phyloP scores from a whole-genome alignment of 2,329 filamentous ascomycete genomes.

The Colletotrichum sansevieriae region DNA sequence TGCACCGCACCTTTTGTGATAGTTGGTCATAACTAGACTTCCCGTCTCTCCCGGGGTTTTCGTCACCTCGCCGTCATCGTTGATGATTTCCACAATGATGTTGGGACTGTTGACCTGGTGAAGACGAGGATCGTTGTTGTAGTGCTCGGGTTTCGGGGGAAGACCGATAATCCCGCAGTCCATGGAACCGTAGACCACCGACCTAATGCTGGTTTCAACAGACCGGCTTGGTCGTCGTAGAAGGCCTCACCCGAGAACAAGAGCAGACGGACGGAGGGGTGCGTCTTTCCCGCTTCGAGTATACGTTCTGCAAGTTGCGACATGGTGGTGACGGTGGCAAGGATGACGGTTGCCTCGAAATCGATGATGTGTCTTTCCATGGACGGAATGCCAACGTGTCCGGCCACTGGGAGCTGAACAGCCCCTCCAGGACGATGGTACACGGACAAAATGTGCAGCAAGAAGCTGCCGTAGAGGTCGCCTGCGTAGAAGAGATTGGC shows the following conservation, averaged over 20 bases:
- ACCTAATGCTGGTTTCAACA: slow-evolving; percentile 17
- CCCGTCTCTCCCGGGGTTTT: slow-evolving; percentile 17
- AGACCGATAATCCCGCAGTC: slow-evolving; percentile 35
- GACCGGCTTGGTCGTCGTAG: slow-evolving; percentile 32
- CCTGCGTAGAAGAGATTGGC: slow-evolving; percentile 37
- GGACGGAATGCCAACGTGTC: slow-evolving; percentile 27
- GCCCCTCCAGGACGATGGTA: slow-evolving; percentile 30
- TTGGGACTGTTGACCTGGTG: slow-evolving; percentile 37
- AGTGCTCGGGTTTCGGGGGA: slow-evolving; percentile 28
- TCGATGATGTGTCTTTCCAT: slow-evolving; percentile 36
- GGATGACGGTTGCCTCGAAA: slow-evolving; percentile 30
- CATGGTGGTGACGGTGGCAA: slow-evolving; percentile 32
- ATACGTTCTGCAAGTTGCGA: slow-evolving; percentile 27
- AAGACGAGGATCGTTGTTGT: slow-evolving; percentile 21
- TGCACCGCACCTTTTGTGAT: too few relatives aligned
- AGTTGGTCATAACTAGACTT: slow-evolving; percentile 33
- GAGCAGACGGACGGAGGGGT: slow-evolving; percentile 27
- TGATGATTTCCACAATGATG: slow-evolving; percentile 31
- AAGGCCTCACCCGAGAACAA: slow-evolving; percentile 38
- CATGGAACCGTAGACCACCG: slow-evolving; percentile 36
- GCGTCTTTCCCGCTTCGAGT: slow-evolving; percentile 2
- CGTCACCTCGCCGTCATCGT: slow-evolving; percentile 23
- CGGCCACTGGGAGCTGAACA: slow-evolving; percentile 29
- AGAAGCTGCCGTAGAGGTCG: slow-evolving; percentile 37
- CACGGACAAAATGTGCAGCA: slow-evolving; percentile 35